phyloP scores from a whole-genome alignment of 2,329 filamentous ascomycete species.

The Neofusicoccum cordaticola region DNA sequence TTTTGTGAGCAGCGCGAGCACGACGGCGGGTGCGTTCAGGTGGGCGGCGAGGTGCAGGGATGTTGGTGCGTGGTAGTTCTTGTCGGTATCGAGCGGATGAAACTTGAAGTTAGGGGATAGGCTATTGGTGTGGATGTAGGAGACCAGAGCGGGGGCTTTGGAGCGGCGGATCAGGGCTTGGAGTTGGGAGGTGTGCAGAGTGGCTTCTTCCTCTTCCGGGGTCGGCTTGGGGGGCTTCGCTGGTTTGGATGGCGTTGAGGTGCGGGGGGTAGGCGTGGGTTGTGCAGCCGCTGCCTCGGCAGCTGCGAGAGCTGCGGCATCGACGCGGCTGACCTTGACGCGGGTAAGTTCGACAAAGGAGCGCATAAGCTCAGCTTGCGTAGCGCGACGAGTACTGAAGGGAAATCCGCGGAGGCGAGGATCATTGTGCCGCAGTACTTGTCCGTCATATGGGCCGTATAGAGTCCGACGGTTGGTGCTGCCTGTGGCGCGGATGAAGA shows the following conservation, averaged over 20 bases:
- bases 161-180: slow-evolving; percentile 84
- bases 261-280: slow-evolving; percentile 28
- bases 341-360: slow-evolving; percentile 91
- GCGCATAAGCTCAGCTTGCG: slow-evolving; percentile 90
- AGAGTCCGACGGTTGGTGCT: slow-evolving; percentile 81
- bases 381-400: slow-evolving; percentile 87
- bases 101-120: slow-evolving; percentile 73
- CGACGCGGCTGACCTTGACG: slow-evolving; percentile 77
- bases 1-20: slow-evolving; percentile 73
- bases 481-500: slow-evolving; percentile 89
- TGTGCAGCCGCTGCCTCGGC: slow-evolving; percentile 43
- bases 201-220: slow-evolving; percentile 79
- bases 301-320: slow-evolving; percentile 59
- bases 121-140: slow-evolving; percentile 76
- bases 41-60: slow-evolving; percentile 82
- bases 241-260: slow-evolving; percentile 43
- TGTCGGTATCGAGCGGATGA: slow-evolving; percentile 56
- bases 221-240: slow-evolving; percentile 59
- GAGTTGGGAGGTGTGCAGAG: slow-evolving; percentile 83
- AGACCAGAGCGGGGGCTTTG: slow-evolving; percentile 80
- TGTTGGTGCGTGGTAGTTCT: slow-evolving; percentile 77
- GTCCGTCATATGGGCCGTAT: slow-evolving; percentile 87
- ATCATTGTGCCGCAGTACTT: slow-evolving; percentile 78
- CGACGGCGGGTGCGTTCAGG: slow-evolving; percentile 73
- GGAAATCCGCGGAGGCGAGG: slow-evolving; percentile 81